These are phyloP conservation scores for Diospyros lotus DNA, from an alignment of 148 eudicot species.

Conservation along the genomic window DNA sequence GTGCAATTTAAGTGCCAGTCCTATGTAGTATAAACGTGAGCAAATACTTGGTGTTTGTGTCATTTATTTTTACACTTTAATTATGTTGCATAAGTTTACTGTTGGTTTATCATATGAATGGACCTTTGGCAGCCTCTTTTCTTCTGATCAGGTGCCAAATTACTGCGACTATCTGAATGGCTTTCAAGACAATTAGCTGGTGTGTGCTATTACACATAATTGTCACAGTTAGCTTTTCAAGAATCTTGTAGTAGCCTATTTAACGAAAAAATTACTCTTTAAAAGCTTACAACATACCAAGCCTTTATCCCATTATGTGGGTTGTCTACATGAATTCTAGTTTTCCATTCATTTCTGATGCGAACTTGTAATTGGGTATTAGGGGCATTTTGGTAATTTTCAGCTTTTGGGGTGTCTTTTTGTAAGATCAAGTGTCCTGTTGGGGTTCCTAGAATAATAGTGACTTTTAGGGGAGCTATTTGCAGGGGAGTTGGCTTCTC, in stretches of 20 bases:
- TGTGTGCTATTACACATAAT: background rate
- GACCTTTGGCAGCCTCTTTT: background rate
- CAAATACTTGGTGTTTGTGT: background rate
- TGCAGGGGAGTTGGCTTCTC: no score
- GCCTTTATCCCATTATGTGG: no score
- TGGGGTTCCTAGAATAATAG: no score
- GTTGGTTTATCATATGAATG: background rate
- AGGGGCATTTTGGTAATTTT: no score
- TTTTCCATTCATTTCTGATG: no score
- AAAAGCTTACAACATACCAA: no score
- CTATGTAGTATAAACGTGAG: background rate
- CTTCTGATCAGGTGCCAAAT: background rate
- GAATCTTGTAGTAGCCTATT: background rate
- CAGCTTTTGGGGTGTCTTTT: no score
- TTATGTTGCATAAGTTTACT: background rate
- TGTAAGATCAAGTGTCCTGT: no score
- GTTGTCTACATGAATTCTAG: no score
- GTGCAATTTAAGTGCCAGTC: background rate
- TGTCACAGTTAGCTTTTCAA: constrained; percentile 6
- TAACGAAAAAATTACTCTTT: background rate
- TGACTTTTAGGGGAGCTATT: no score
- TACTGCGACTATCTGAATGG: background rate
- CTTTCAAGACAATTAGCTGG: background rate
- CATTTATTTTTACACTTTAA: background rate
- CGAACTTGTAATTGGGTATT: no score